Base-by-base conservation (phyloP, 1,284 basidiomycete genomes). In the Fistulinella cinereoalba region DNA sequence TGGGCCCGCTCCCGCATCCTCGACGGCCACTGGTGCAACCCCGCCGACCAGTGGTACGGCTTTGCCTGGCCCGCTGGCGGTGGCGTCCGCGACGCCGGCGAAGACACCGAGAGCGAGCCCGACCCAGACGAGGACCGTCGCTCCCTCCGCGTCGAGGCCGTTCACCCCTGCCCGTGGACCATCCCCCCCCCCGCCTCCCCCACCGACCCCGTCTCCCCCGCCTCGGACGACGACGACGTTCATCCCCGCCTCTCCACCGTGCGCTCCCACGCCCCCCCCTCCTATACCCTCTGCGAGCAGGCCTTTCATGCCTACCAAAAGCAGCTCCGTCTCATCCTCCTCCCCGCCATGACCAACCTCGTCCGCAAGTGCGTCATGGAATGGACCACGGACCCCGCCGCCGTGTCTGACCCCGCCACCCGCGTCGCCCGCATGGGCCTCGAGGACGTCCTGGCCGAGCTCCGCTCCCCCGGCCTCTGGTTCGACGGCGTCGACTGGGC, bases 11-110 rank as follows among this genome's bases (percentile, higher is more conserved):
- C 71, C 16, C 69, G 85, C 37, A 83, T 88, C 40, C 66, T 88
- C 27, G 85, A 88, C 46, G 85, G 86, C 1, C 75, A 80, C 52
- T 88, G 85, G 85, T 68, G 81, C 45, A 81, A 75, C 41, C 86
- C 86, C 6, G 81, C 80, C 1, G 85, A 88, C 60, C 72, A 79
- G 38, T 87, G 75, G 75, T 83, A 79, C 42, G 62, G 67, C 10
- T 60, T 73, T 45, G 58, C 63, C 1, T 66, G 74, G 44, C 71
- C 71, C 15, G 74, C 62, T 6, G 62, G 62, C 4, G 62, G 62
- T 0, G 62, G 65, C 24, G 65, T 60, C 10, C 58, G 62, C 16
- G 65, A 64, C 16, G 41, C 44, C 2, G 62, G 62, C n/a, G 65
- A 67, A 23, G 62, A 64, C 6, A 66, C 62, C 3, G 62, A 64